Conservation (phyloP, 192 early-diverging fungal genomes). For the Funneliformis geosporum region DNA sequence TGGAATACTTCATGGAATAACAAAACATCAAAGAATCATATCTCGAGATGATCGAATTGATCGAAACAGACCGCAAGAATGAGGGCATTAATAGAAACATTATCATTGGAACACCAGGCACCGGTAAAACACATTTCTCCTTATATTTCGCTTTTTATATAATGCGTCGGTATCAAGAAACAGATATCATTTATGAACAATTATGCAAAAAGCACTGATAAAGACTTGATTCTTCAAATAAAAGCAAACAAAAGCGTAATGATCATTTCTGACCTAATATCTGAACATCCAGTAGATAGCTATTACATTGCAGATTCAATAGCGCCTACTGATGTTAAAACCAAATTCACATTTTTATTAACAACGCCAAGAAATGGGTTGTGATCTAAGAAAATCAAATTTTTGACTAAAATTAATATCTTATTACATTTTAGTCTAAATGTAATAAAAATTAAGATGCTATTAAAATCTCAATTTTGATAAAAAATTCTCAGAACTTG, state of each 20-base stretch:
- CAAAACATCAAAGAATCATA: neutral
- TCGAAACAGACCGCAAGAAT: neutral
- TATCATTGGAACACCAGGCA: neutral
- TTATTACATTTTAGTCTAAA: too few species aligned
- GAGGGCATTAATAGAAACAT: neutral
- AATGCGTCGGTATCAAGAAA: neutral
- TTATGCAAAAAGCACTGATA: neutral
- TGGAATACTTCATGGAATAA: neutral
- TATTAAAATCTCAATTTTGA: too few species aligned
- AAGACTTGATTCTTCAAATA: neutral
- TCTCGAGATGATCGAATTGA: neutral
- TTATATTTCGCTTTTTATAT: neutral
- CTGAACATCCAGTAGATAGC: neutral
- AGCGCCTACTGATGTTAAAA: neutral
- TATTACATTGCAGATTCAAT: neutral
- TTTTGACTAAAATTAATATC: too few species aligned
- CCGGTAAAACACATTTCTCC: neutral
- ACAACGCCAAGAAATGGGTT: neutral
- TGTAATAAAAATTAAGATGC: too few species aligned
- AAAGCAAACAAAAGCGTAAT: neutral
- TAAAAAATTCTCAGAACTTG: too few species aligned
- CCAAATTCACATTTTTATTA: neutral
- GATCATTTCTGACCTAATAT: neutral
- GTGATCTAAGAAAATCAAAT: too few species aligned
- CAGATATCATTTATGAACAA: slow-evolving; percentile 6